Conservation (phyloP, 768 basidiomycete species). For the Roridomyces roridus region DNA sequence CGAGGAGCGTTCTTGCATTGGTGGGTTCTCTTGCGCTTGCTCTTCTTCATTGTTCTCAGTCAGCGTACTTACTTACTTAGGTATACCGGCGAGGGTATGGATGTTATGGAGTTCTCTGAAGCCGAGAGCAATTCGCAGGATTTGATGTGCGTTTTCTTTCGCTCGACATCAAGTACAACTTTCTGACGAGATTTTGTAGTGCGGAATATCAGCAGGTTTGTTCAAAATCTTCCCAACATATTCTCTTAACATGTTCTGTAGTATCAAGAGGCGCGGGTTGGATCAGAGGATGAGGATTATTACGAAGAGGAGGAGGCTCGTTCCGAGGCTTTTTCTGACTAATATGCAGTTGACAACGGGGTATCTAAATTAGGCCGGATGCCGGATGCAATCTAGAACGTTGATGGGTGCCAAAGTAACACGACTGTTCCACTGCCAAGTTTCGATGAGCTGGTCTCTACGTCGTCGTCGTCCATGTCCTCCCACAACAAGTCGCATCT, state of each 20-base stretch:
- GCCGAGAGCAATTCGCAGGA: slow-evolving; percentile 86
- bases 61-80: no score
- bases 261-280: slow-evolving; percentile 68
- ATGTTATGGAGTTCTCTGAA: slow-evolving; percentile 83
- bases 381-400: no score
- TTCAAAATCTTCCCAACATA: slow-evolving; percentile 1
- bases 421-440: background rate
- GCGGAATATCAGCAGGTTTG: slow-evolving; percentile 89
- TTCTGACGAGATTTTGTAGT: slow-evolving; percentile 40
- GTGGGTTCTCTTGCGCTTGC: slow-evolving; percentile 34
- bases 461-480: slow-evolving; percentile 19
- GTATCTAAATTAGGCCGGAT: no score
- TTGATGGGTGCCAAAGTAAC: no score
- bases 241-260: slow-evolving; percentile 27
- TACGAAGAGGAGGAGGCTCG: slow-evolving; percentile 33
- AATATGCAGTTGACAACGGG: background rate
- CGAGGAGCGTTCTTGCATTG: slow-evolving; percentile 88
- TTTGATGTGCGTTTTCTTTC: slow-evolving; percentile 74
- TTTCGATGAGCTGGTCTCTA: slow-evolving; percentile 27
- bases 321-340: slow-evolving; percentile 15
- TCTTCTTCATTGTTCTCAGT: background rate
- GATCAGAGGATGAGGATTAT: slow-evolving; percentile 45
- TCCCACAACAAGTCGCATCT: slow-evolving; percentile 8
- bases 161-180: background rate
- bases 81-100: slow-evolving; percentile 93